A percentile compares a stretch with the other conserved stretches of the same genome.
phyloP scores from a whole-genome alignment of 306 rosid genomes.

The Castanea mollissima region DNA sequence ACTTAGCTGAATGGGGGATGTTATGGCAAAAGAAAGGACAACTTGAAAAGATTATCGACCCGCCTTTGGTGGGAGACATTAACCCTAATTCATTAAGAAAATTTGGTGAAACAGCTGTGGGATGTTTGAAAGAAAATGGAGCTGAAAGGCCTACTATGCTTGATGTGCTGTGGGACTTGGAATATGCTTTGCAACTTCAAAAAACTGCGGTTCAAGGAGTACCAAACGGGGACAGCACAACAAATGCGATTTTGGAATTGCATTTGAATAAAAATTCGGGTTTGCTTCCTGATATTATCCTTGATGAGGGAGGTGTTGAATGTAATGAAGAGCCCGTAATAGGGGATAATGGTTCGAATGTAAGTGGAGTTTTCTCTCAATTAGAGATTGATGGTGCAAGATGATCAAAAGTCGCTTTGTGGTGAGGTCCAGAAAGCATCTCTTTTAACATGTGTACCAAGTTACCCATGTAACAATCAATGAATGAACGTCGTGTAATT shows the following conservation, averaged over 20 bases:
- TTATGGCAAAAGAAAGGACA: constrained; percentile 38
- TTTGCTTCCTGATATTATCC: constrained; percentile 36
- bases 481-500: too few relatives aligned
- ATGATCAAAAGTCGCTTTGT: neutral
- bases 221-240: constrained; percentile 33
- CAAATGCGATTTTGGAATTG: constrained; percentile 26
- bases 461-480: too few relatives aligned
- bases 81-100: constrained; percentile 39
- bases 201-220: constrained; percentile 19
- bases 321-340: constrained; percentile 17
- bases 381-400: constrained; percentile 31
- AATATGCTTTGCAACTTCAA: constrained; percentile 54
- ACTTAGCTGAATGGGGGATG: constrained; percentile 54
- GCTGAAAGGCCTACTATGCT: constrained; percentile 50
- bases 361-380: constrained; percentile 35
- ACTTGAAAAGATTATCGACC: constrained; percentile 37
- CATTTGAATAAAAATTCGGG: constrained; percentile 25
- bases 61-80: constrained; percentile 33
- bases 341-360: constrained; percentile 19
- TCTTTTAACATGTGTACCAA: too few relatives aligned
- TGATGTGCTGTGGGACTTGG: constrained; percentile 58
- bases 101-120: constrained; percentile 32
- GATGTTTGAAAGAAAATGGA: constrained; percentile 41
- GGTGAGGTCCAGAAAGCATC: too few relatives aligned
- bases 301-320: constrained; percentile 16